These are phyloP conservation scores for Salix suchowensis DNA, from an alignment of 345 rosid genomes.

Conservation along the genomic window DNA sequence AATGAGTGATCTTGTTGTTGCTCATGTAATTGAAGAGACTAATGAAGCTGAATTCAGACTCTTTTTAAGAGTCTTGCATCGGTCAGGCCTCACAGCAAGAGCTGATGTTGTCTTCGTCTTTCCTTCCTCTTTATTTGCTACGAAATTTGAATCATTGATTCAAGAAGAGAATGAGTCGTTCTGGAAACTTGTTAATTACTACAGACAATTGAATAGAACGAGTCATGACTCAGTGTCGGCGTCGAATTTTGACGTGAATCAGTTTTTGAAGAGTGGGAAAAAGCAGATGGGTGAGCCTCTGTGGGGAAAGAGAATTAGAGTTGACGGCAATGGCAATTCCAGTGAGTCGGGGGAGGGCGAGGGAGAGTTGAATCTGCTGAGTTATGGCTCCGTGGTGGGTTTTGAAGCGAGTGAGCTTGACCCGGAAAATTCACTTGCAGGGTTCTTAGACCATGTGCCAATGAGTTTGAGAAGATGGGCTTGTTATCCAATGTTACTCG, in stretches of 20 bases:
- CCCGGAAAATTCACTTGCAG: conserved; percentile 80
- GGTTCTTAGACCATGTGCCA: conserved; percentile 69
- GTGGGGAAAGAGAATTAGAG: conserved; percentile 72
- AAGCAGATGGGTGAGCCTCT: conserved; percentile 49
- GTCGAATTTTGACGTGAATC: conserved; percentile 39
- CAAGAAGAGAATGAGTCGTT: conserved; percentile 69
- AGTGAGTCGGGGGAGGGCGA: conserved; percentile 14
- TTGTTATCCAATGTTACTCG: conserved; percentile 80
- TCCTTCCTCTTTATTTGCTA: conserved; percentile 18
- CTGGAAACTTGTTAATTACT: conserved; percentile 39
- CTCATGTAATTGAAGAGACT: conserved; percentile 54
- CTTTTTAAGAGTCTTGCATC: conserved; percentile 54
- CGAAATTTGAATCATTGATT: conserved; percentile 38
- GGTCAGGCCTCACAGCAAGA: conserved; percentile 61
- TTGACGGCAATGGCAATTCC: conserved; percentile 15
- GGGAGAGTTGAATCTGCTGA: conserved; percentile 40
- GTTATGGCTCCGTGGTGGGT: conserved; percentile 78
- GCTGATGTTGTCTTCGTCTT: conserved; percentile 63
- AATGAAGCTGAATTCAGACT: conserved; percentile 48
- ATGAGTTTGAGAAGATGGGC: conserved; percentile 80
- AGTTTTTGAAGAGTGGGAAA: conserved; percentile 32
- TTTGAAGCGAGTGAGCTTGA: conserved; percentile 78
- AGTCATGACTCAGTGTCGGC: conserved; percentile 20
- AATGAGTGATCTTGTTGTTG: conserved; percentile 55
- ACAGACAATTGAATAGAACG: conserved; percentile 26